Conservation (phyloP, 2,329 filamentous ascomycete species). For the Pseudocercospora vitis region DNA sequence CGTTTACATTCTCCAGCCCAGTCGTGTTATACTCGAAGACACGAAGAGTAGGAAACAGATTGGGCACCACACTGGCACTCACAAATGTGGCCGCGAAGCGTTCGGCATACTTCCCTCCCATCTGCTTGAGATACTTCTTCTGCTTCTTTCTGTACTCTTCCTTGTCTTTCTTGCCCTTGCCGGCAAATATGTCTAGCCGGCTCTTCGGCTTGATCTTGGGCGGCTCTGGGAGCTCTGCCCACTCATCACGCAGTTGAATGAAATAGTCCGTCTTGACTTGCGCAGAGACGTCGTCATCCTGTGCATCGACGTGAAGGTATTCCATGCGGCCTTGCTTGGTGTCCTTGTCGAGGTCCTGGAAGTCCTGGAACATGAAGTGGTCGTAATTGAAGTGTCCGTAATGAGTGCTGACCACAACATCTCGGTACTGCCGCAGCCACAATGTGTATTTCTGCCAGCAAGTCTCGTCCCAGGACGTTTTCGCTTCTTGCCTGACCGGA, state of each 20-base stretch:
- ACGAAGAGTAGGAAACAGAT: slow-evolving; percentile 78
- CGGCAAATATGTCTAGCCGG: slow-evolving; percentile 29
- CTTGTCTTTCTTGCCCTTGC: slow-evolving; percentile 40
- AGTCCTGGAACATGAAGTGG: slow-evolving; percentile 91
- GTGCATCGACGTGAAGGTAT: slow-evolving; percentile 15
- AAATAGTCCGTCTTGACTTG: slow-evolving; percentile 77
- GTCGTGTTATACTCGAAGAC: slow-evolving; percentile 92
- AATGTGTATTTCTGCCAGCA: slow-evolving; percentile 98
- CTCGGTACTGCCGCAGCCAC: slow-evolving; percentile 86
- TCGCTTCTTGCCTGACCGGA: slow-evolving; percentile 79
- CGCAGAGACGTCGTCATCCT: slow-evolving; percentile 55
- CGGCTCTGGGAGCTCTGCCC: slow-evolving; percentile 70
- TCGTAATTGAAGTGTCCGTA: slow-evolving; percentile 99
- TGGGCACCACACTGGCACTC: slow-evolving; percentile 84
- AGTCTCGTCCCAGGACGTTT: slow-evolving; percentile 89
- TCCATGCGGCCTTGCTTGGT: slow-evolving; percentile 47
- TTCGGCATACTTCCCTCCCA: slow-evolving; percentile 81
- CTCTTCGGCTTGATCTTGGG: slow-evolving; percentile 29
- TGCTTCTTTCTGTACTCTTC: slow-evolving; percentile 54
- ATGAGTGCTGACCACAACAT: slow-evolving; percentile 75
- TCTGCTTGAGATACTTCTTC: slow-evolving; percentile 59
- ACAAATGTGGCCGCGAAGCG: slow-evolving; percentile 80
- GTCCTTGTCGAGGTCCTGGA: slow-evolving; percentile 67
- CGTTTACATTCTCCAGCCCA: slow-evolving; percentile 58
- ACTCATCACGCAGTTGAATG: slow-evolving; percentile 71